phyloP scores from a whole-genome alignment of 2,329 filamentous ascomycete species.

The Cladophialophora psammophila region DNA sequence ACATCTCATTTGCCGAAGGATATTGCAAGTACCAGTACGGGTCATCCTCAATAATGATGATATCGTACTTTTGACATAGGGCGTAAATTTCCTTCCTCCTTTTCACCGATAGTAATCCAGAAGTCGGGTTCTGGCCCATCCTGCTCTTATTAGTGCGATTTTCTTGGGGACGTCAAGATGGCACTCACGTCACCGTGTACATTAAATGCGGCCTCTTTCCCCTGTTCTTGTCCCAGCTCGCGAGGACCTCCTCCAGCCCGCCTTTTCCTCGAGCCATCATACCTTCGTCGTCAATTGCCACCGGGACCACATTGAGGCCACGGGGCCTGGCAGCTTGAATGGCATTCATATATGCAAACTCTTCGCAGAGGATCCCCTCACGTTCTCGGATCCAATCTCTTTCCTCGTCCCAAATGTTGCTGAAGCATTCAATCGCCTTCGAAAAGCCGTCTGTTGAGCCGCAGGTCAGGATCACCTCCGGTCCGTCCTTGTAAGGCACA shows the following conservation, averaged over 20 bases:
- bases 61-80: slow-evolving; percentile 81
- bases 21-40: slow-evolving; percentile 96
- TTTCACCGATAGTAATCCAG: slow-evolving; percentile 74
- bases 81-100: slow-evolving; percentile 81
- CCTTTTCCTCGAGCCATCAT: slow-evolving; percentile 78
- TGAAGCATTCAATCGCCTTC: slow-evolving; percentile 78
- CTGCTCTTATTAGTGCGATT: slow-evolving; percentile 49
- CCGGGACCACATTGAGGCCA: slow-evolving; percentile 75
- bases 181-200: slow-evolving; percentile 86
- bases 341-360: slow-evolving; percentile 81
- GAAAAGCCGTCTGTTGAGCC: slow-evolving; percentile 85
- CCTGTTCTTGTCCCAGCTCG: slow-evolving; percentile 78
- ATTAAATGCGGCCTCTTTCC: slow-evolving; percentile 82
- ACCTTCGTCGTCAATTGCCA: slow-evolving; percentile 78
- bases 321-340: slow-evolving; percentile 71
- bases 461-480: slow-evolving; percentile 79
- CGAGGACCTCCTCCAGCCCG: slow-evolving; percentile 77
- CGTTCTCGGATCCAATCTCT: slow-evolving; percentile 71
- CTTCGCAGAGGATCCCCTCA: slow-evolving; percentile 80
- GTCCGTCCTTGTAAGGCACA: slow-evolving; percentile 77
- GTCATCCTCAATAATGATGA: slow-evolving; percentile 92
- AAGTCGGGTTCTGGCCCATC: slow-evolving; percentile 90
- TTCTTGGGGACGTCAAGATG: neutral
- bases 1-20: slow-evolving; percentile 68
- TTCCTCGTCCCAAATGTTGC: slow-evolving; percentile 75